These are phyloP conservation scores for Porpolomopsis calyptriformis DNA, from an alignment of 768 basidiomycete species.

Conservation along the genomic window DNA sequence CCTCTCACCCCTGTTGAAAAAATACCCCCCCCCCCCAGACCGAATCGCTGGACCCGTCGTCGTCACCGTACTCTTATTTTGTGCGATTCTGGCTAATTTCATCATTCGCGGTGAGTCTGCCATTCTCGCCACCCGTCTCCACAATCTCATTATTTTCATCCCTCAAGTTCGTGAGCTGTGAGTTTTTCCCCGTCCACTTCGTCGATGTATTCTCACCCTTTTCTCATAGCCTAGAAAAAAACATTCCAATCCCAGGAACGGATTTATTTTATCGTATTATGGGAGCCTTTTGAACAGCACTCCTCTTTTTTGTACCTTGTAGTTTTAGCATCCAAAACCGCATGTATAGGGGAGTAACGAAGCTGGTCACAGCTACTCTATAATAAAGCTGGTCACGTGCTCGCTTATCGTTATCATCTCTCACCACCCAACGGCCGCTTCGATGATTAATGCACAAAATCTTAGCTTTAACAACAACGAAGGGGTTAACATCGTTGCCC, in stretches of 20 bases:
- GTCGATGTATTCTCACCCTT: neutral
- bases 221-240: slow-evolving; percentile 21
- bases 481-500: too few species aligned
- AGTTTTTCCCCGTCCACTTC: slow-evolving; percentile 9
- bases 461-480: too few species aligned
- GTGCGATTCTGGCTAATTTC: slow-evolving; percentile 84
- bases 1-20: neutral
- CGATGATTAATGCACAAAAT: too few species aligned
- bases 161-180: slow-evolving; percentile 51
- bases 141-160: slow-evolving; percentile 6
- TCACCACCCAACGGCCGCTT: too few species aligned
- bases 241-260: slow-evolving; percentile 25
- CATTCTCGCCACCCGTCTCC: neutral
- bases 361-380: too few species aligned
- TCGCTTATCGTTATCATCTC: too few species aligned
- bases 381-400: too few species aligned
- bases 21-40: slow-evolving; percentile 35
- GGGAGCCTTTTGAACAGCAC: neutral
- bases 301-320: neutral
- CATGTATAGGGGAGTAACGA: too few species aligned
- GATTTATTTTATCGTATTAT: slow-evolving; percentile 4
- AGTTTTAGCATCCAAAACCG: neutral
- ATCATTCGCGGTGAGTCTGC: slow-evolving; percentile 62
- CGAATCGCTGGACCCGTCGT: slow-evolving; percentile 73
- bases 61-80: slow-evolving; percentile 74